A percentile compares a stretch with the other conserved stretches of the same genome.
Evolutionary conservation across 192 early-diverging fungal species (phyloP).

Genomic region (Rhizophagus sp.): DNA sequence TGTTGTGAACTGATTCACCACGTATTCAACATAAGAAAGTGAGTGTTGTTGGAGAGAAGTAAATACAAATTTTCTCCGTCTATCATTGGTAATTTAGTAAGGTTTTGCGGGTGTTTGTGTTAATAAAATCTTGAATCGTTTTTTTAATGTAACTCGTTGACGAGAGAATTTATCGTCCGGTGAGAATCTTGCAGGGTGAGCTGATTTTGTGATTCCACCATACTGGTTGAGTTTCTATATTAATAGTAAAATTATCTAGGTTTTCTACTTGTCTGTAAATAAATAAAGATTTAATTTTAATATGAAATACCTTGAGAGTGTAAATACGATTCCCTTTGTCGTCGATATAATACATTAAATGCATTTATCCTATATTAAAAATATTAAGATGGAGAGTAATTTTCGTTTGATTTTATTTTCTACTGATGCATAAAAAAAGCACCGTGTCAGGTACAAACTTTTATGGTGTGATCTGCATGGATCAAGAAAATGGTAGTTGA

Average conservation of each 20-base stretch:
- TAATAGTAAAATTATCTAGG: background rate
- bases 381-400: too few relatives aligned
- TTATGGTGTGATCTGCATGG: too few relatives aligned
- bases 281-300: background rate
- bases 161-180: conserved; percentile 99
- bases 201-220: conserved; percentile 91
- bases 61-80: too few relatives aligned
- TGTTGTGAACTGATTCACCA: too few relatives aligned
- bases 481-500: too few relatives aligned
- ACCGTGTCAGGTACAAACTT: too few relatives aligned
- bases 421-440: too few relatives aligned
- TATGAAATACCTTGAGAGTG: background rate
- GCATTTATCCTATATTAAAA: background rate
- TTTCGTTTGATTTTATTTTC: too few relatives aligned
- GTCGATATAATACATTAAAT: background rate
- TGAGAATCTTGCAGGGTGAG: conserved; percentile 98
- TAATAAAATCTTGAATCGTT: conserved; percentile 85
- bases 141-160: conserved; percentile 96
- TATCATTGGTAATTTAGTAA: background rate
- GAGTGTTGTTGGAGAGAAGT: too few relatives aligned
- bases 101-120: conserved; percentile 47
- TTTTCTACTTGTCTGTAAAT: background rate
- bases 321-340: background rate
- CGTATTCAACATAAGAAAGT: too few relatives aligned
- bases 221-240: conserved; percentile 73